A percentile compares a stretch with the other conserved stretches of the same genome.
Conservation (phyloP, 352 stramenopile species). For the Phytopythium vexans region DNA sequence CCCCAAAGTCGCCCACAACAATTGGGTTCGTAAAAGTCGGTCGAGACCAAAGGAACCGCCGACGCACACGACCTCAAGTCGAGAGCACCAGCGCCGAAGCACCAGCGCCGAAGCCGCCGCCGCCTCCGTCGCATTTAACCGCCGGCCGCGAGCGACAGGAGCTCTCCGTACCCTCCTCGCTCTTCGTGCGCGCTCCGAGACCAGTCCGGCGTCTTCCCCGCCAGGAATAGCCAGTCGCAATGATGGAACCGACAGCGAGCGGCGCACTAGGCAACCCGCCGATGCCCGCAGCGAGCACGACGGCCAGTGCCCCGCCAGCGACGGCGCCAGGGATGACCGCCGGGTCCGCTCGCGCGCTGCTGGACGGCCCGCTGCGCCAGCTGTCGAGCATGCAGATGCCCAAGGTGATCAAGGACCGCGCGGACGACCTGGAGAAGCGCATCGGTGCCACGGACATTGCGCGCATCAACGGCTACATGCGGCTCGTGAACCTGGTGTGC, state of each 20-base stretch:
- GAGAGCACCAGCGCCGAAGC: too few species aligned
- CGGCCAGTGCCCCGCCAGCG: too few species aligned
- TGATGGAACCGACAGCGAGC: constrained; percentile 11
- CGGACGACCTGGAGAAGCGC: constrained; percentile 65
- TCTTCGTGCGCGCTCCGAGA: too few species aligned
- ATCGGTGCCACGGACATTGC: constrained; percentile 77
- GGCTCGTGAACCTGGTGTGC: constrained; percentile 69
- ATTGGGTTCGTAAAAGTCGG: constrained; percentile 4
- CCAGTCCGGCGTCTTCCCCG: not conserved
- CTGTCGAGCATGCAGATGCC: constrained; percentile 57
- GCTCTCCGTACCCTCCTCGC: too few species aligned
- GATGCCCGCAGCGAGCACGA: constrained; percentile 1
- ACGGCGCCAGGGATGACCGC: not conserved
- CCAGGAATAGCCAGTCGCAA: constrained; percentile 4
- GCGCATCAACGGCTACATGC: constrained; percentile 87
- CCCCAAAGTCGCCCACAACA: too few species aligned
- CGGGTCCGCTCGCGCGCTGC: constrained; percentile 6
- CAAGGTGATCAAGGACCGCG: constrained; percentile 61
- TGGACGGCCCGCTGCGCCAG: constrained; percentile 18
- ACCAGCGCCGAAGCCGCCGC: not conserved
- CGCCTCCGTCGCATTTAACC: not conserved
- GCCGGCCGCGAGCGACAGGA: too few species aligned
- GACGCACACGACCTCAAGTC: not conserved
- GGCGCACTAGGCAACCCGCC: not conserved
- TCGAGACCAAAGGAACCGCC: not conserved